Conservation (phyloP, 2,329 filamentous ascomycete species). For the Penicillium concentricum region DNA sequence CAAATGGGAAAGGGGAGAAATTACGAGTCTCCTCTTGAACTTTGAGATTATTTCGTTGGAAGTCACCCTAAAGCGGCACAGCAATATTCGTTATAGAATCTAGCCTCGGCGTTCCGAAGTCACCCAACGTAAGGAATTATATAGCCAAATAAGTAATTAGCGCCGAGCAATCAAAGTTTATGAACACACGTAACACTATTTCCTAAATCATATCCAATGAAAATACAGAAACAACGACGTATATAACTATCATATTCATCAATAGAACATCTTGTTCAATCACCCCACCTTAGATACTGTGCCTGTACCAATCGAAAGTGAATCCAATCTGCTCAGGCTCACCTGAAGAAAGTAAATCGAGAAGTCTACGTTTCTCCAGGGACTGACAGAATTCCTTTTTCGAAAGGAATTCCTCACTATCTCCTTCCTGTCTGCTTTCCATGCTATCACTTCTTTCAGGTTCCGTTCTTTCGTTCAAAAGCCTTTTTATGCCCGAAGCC, state of each 20-base stretch:
- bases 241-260: not conserved
- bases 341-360: slow-evolving; percentile 21
- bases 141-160: not conserved
- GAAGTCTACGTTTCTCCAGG: slow-evolving; percentile 24
- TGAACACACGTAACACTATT: not conserved
- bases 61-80: no score
- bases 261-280: not conserved
- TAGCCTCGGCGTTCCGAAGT: not conserved
- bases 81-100: not conserved
- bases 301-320: slow-evolving; percentile 21
- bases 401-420: slow-evolving; percentile 12
- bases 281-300: not conserved
- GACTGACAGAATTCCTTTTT: slow-evolving; percentile 22
- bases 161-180: no score
- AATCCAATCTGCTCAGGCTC: slow-evolving; percentile 25
- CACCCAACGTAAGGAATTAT: not conserved
- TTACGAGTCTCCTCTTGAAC: no score
- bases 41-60: no score
- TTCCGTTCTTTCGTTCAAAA: not conserved
- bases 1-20: no score
- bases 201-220: not conserved
- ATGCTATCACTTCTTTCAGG: no score
- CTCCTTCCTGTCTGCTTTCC: no score
- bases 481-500: slow-evolving; percentile 12
- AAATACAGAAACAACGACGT: not conserved